phyloP scores from a whole-genome alignment of 1,284 basidiomycete species.

The Fomitiporia mediterranea region DNA sequence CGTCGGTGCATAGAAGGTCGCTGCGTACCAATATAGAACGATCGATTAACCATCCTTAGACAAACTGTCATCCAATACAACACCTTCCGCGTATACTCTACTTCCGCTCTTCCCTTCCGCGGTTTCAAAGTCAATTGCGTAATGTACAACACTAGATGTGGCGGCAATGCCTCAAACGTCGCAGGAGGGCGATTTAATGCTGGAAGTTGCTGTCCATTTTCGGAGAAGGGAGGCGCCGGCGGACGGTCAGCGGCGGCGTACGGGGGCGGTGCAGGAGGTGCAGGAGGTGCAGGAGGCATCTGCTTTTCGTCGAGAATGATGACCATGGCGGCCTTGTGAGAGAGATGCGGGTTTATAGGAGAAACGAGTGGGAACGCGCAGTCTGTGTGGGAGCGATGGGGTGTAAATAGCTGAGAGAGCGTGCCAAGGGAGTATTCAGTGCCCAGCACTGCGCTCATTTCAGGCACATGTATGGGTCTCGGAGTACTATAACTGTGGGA shows the following conservation, averaged over 20 bases:
- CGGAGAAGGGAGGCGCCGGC: constrained; percentile 34
- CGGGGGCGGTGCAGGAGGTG: constrained; percentile 40
- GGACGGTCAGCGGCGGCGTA: constrained; percentile 29
- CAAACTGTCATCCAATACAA: constrained; percentile 64
- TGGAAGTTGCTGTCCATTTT: constrained; percentile 14
- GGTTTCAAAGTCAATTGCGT: constrained; percentile 53
- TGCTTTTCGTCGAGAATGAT: constrained; percentile 52
- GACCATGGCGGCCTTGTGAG: constrained; percentile 31
- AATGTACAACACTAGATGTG: constrained; percentile 57
- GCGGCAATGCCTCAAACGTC: constrained; percentile 41
- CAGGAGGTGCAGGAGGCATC: constrained; percentile 39
- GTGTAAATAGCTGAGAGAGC: too few species aligned
- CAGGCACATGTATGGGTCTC: too few species aligned
- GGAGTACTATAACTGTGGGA: too few species aligned
- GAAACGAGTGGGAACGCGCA: too few species aligned
- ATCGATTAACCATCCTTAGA: constrained; percentile 58
- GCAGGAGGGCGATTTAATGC: constrained; percentile 15
- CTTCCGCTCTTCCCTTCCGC: constrained; percentile 23
- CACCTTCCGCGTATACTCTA: constrained; percentile 54
- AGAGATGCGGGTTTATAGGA: too few species aligned
- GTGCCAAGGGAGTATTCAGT: too few species aligned
- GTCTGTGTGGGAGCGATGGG: too few species aligned
- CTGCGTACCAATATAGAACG: constrained; percentile 56
- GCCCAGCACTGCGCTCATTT: too few species aligned
- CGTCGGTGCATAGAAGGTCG: background rate